These are phyloP conservation scores for Cymbidium sinense DNA, from an alignment of 106 monocot species.

Conservation along the genomic window DNA sequence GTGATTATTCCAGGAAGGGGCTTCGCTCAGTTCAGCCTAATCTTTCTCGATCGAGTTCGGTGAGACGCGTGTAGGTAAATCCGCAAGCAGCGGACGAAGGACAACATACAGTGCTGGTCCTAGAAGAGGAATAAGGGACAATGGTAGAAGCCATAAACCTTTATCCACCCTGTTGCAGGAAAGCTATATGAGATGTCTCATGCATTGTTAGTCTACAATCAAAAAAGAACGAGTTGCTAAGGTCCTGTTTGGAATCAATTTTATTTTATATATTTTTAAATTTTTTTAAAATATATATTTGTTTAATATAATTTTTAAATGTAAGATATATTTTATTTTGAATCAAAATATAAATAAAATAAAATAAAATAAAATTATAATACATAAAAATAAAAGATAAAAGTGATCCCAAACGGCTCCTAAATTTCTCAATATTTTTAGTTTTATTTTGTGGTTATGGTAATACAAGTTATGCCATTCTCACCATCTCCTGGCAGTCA, in stretches of 20 bases:
- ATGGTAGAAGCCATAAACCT: conserved; percentile 82
- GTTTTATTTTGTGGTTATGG: too few species aligned
- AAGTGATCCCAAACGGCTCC: too few species aligned
- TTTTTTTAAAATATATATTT: too few species aligned
- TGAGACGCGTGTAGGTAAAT: conserved; percentile 22
- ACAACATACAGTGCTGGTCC: conserved; percentile 83
- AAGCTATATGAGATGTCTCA: background rate
- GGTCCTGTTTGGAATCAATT: too few species aligned
- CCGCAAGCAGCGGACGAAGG: conserved; percentile 60
- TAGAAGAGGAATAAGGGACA: conserved; percentile 63
- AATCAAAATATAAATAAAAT: too few species aligned
- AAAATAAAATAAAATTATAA: too few species aligned
- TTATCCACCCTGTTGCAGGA: conserved; percentile 41
- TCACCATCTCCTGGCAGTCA: conserved; percentile 70
- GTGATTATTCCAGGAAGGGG: too few species aligned
- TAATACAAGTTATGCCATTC: conserved; percentile 1
- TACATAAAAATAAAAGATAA: too few species aligned
- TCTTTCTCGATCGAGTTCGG: conserved; percentile 7
- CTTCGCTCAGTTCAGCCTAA: background rate
- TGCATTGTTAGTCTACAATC: background rate
- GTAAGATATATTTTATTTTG: too few species aligned
- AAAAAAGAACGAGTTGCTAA: background rate
- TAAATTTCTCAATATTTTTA: too few species aligned
- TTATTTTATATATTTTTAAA: too few species aligned
- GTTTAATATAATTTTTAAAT: too few species aligned